A percentile compares a stretch with the other conserved stretches of the same genome.
phyloP scores from a whole-genome alignment of 345 rosid species.

The Aquilaria sinensis region DNA sequence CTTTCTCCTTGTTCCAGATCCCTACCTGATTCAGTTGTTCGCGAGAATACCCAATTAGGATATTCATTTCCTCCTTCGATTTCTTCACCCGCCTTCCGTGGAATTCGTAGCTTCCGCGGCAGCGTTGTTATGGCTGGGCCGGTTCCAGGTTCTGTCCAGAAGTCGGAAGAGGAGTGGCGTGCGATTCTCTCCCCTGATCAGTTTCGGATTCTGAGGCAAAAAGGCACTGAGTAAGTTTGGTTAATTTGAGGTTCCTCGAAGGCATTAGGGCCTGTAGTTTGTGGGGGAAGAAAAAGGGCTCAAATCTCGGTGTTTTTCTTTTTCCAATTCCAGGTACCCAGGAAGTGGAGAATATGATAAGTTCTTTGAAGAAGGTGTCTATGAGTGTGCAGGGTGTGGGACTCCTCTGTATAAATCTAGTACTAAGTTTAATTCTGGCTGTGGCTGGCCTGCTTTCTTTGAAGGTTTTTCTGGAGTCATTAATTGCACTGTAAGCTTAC shows the following conservation, averaged over 20 bases:
- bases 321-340: slow-evolving; percentile 45
- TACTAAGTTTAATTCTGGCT: slow-evolving; percentile 76
- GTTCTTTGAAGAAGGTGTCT: slow-evolving; percentile 58
- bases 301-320: neutral
- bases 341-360: slow-evolving; percentile 89
- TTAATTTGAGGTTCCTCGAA: too few relatives aligned
- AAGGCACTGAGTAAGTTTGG: slow-evolving; percentile 77
- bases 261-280: too few relatives aligned
- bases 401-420: slow-evolving; percentile 79
- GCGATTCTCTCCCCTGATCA: slow-evolving; percentile 80
- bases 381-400: slow-evolving; percentile 78
- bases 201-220: slow-evolving; percentile 70
- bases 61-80: slow-evolving; percentile 13
- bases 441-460: slow-evolving; percentile 94
- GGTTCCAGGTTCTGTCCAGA: slow-evolving; percentile 49
- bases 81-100: slow-evolving; percentile 6
- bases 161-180: slow-evolving; percentile 93
- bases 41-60: slow-evolving; percentile 2
- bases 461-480: slow-evolving; percentile 93
- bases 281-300: too few relatives aligned
- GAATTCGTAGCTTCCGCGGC: slow-evolving; percentile 38
- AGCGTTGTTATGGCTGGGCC: slow-evolving; percentile 50
- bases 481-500: slow-evolving; percentile 41
- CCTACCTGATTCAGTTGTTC: neutral
- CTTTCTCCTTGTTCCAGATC: neutral